Evolutionary conservation across 176 grass and related monocot species (phyloP).

Genomic region (Aegilops speltoides): DNA sequence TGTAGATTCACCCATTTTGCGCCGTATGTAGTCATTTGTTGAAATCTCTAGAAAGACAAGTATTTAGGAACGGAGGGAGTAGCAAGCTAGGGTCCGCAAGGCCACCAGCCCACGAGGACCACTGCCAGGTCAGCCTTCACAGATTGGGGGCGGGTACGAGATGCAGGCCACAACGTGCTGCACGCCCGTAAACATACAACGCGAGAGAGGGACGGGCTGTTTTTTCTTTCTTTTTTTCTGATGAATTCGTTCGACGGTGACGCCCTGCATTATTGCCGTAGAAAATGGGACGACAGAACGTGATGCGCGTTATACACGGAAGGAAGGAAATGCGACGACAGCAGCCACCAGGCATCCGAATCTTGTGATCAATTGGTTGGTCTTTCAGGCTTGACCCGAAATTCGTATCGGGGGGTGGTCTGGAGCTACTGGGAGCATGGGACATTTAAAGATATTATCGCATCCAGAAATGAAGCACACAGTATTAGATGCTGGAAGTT

Average conservation of each 20-base stretch:
- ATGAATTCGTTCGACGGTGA: neutral
- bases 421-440: too few species aligned
- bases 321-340: neutral
- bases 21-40: too few species aligned
- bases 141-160: neutral
- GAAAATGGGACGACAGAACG: neutral
- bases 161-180: neutral
- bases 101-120: neutral
- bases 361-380: neutral
- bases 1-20: too few species aligned
- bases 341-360: neutral
- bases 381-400: neutral
- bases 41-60: too few species aligned
- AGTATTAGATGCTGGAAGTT: too few species aligned
- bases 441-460: too few species aligned
- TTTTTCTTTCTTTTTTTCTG: neutral
- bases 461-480: too few species aligned
- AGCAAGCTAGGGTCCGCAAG: too few species aligned
- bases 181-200: neutral
- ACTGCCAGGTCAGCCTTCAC: neutral
- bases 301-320: neutral
- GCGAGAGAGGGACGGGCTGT: neutral
- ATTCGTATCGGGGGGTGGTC: neutral
- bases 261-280: neutral
- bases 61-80: too few species aligned